These are phyloP conservation scores for Aspergillus pseudoglaucus DNA, from an alignment of 2,329 filamentous ascomycete species.

Conservation along the genomic window DNA sequence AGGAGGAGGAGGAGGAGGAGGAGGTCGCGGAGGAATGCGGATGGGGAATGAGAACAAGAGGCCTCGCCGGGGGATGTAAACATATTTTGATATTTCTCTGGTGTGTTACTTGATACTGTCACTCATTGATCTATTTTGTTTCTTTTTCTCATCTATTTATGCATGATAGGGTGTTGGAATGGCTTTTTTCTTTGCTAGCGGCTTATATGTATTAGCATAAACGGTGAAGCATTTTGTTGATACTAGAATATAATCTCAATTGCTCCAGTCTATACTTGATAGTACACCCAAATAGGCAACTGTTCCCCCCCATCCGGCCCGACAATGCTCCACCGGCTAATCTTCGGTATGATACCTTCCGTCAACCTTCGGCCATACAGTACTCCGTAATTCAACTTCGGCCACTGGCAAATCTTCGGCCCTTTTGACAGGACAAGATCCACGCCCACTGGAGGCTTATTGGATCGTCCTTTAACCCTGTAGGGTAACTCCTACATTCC, in stretches of 20 bases:
- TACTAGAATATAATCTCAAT: background rate
- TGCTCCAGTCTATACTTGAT: background rate
- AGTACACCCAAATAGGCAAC: no score
- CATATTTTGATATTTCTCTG: conserved; percentile 5
- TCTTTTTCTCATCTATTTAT: conserved; percentile 4
- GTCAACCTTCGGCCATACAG: background rate
- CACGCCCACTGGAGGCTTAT: background rate
- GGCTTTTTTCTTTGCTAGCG: background rate
- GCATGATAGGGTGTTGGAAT: no score
- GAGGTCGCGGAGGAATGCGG: conserved; percentile 30
- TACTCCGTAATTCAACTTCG: background rate
- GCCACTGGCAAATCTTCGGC: background rate
- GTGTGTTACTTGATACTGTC: conserved; percentile 6
- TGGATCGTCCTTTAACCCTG: background rate
- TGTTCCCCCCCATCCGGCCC: background rate
- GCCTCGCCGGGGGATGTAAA: conserved; percentile 31
- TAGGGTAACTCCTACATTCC: no score
- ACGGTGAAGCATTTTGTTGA: background rate
- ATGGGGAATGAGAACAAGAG: conserved; percentile 37
- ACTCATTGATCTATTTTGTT: conserved; percentile 1
- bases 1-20: conserved; percentile 26
- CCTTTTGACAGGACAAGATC: no score
- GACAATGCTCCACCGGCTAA: background rate
- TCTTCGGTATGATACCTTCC: background rate
- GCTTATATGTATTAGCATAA: background rate